Evolutionary conservation across 306 rosid species (phyloP), one percentile per base, ranked within the genome.

Genomic region (Leucaena leucocephala): DNA sequence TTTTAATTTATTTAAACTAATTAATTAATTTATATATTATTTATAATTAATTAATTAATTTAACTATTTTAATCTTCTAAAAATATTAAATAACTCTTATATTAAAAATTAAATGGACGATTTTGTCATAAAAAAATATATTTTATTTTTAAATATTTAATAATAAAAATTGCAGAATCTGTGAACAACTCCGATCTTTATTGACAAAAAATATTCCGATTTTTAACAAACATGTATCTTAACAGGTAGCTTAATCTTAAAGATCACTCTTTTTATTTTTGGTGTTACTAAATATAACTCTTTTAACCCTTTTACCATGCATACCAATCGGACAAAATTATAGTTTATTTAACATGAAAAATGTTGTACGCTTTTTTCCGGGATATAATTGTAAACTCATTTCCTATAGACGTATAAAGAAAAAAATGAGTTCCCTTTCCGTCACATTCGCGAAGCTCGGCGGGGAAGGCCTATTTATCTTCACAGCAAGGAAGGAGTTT

Each of bases 401-500:
- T 49, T 49, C 55, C 8, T 49, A 5, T 17, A 16, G 6, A 22
- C 12, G 10, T 36, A 55, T 8, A 6, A 22, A 22, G 0, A 0
- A 22, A 7, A 4, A 22, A 22, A 21, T 21, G 63, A 22, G 38
- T 22, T 22, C 36, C 65, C 4, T 6, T 50, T 50, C 57, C 57
- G 21, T 17, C 19, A 15, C 21, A 50, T 5, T 50, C 8, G 21
- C 3, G 3, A 4, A 50, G 19, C 6, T 16, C 8, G 15, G 58
- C 6, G 21, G 19, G 19, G 8, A n/a, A 36, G 83, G 76, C 96
- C 91, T 43, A 81, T 95, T 74, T 95, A 93, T 90, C 96, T 95
- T 82, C 98, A 95, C 82, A 93, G 99, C 85, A 91, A 85, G 83
- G 99, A 95, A 87, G 99, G 99, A 65, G 81, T 84, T 65, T 71